These are phyloP conservation scores for Rachicladosporium sp. DNA, from an alignment of 2,329 filamentous ascomycete species.

Conservation along the genomic window DNA sequence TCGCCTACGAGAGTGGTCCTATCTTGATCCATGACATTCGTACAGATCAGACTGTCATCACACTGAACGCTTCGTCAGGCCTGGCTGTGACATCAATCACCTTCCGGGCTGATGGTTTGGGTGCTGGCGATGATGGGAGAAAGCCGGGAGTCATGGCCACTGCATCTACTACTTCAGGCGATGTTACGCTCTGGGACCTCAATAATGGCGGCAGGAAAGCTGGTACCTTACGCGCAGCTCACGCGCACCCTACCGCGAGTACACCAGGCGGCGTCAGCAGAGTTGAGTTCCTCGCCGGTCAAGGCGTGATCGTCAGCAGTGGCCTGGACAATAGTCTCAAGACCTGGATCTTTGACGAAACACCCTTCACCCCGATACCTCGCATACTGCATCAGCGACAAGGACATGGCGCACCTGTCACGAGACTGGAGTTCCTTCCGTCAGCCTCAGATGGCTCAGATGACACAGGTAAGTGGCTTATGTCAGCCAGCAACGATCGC, in stretches of 20 bases:
- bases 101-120: slow-evolving; percentile 79
- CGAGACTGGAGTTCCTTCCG: slow-evolving; percentile 71
- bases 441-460: slow-evolving; percentile 86
- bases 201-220: slow-evolving; percentile 82
- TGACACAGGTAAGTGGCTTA: slow-evolving; percentile 79
- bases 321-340: slow-evolving; percentile 89
- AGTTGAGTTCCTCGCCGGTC: slow-evolving; percentile 77
- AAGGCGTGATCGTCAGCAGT: slow-evolving; percentile 80
- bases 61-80: slow-evolving; percentile 42
- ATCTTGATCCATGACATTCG: slow-evolving; percentile 73
- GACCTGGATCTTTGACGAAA: slow-evolving; percentile 92
- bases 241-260: slow-evolving; percentile 63
- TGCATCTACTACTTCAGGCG: slow-evolving; percentile 62
- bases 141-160: slow-evolving; percentile 91
- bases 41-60: slow-evolving; percentile 59
- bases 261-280: slow-evolving; percentile 71
- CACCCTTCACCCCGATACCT: slow-evolving; percentile 76
- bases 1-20: slow-evolving; percentile 71
- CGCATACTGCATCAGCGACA: slow-evolving; percentile 74
- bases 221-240: slow-evolving; percentile 76
- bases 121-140: slow-evolving; percentile 76
- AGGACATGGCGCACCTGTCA: slow-evolving; percentile 80
- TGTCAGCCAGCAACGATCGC: slow-evolving; percentile 79
- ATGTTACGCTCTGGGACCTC: slow-evolving; percentile 92
- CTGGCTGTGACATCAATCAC: slow-evolving; percentile 67